Evolutionary conservation across 352 stramenopile species (phyloP).

Genomic region (Pythium rishiriense): DNA sequence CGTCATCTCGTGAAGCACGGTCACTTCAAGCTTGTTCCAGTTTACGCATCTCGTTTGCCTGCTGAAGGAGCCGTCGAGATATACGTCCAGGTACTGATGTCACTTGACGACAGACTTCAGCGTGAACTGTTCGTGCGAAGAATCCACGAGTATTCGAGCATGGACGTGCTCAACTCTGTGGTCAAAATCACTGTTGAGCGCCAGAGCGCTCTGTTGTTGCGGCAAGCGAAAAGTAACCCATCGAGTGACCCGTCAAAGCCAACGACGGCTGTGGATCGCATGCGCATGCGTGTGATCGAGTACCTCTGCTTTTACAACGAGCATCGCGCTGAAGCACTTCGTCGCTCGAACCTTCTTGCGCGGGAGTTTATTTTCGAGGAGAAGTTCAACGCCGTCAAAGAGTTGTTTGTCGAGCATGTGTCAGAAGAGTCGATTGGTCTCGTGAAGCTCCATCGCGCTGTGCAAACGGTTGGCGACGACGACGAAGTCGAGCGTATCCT

Average conservation of each 20-base stretch:
- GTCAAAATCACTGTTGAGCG: conserved; percentile 55
- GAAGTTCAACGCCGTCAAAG: conserved; percentile 62
- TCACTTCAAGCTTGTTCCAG: conserved; percentile 71
- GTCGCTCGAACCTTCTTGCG: conserved; percentile 56
- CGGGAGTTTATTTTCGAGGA: conserved; percentile 73
- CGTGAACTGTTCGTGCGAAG: conserved; percentile 68
- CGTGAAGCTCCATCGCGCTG: conserved; percentile 50
- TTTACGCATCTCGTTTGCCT: conserved; percentile 72
- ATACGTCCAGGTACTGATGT: conserved; percentile 72
- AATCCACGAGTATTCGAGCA: conserved; percentile 62
- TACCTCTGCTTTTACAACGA: conserved; percentile 75
- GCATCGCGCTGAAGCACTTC: conserved; percentile 63
- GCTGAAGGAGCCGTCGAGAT: conserved; percentile 59
- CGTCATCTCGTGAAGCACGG: conserved; percentile 78
- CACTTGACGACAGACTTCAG: conserved; percentile 61
- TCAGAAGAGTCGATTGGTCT: conserved; percentile 72
- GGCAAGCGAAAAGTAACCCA: conserved; percentile 7
- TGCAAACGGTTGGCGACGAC: conserved; percentile 37
- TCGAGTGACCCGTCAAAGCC: conserved; percentile 23
- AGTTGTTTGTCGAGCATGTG: conserved; percentile 58
- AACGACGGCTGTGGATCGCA: conserved; percentile 50
- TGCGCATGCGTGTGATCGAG: conserved; percentile 66
- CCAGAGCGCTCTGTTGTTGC: conserved; percentile 39
- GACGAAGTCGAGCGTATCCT: conserved; percentile 56
- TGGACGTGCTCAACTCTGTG: conserved; percentile 66